Conservation (phyloP, 805 yeast species). For the Barnettozyma vustinii region DNA sequence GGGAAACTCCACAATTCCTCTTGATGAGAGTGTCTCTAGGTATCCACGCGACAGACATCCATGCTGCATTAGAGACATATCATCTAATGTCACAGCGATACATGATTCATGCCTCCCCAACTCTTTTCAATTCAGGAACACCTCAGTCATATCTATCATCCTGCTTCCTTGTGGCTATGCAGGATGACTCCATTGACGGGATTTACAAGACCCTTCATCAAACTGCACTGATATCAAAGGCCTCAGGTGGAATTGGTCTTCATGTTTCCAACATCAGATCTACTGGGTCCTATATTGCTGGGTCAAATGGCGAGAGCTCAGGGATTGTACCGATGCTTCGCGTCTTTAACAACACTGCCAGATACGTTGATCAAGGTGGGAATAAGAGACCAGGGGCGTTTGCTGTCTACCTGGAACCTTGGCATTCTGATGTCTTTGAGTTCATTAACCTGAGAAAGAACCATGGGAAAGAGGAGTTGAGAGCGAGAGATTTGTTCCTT, state of each 20-base stretch:
- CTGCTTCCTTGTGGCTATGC: constrained; percentile 86
- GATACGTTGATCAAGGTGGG: constrained; percentile 98
- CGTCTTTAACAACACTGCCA: constrained; percentile 92
- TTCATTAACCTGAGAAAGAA: constrained; percentile 84
- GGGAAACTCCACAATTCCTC: constrained; percentile 90
- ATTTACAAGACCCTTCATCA: constrained; percentile 85
- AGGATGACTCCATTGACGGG: constrained; percentile 93
- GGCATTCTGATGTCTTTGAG: constrained; percentile 93
- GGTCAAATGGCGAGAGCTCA: constrained; percentile 88
- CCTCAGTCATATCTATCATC: constrained; percentile 82
- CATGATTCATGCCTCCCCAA: constrained; percentile 96
- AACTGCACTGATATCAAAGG: constrained; percentile 86
- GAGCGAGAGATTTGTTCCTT: constrained; percentile 91
- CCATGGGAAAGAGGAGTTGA: constrained; percentile 90
- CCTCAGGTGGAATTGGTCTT: constrained; percentile 94
- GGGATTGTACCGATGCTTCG: constrained; percentile 94
- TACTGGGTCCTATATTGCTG: constrained; percentile 85
- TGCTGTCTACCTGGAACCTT: constrained; percentile 91
- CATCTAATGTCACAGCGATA: constrained; percentile 80
- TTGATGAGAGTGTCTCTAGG: constrained; percentile 91
- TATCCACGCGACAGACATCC: constrained; percentile 69
- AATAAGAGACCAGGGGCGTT: constrained; percentile 98
- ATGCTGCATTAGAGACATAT: constrained; percentile 74
- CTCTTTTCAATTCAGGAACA: constrained; percentile 91
- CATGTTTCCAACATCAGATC: constrained; percentile 86